Base-by-base conservation (phyloP, 768 basidiomycete genomes). In the Dentipellis fragilis region DNA sequence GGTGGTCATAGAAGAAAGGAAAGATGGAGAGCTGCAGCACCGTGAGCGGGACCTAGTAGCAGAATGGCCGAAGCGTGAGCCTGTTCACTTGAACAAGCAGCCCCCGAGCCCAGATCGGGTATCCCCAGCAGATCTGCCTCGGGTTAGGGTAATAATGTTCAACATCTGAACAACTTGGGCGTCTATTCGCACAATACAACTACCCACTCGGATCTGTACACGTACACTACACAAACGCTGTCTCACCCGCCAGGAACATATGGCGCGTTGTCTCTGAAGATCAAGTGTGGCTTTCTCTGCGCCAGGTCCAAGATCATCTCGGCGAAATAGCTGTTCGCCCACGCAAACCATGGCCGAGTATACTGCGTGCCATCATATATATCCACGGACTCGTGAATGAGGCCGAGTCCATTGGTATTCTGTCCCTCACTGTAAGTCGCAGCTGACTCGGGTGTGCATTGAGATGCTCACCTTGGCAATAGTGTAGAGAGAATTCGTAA, bases 291-390 rank as follows among this genome's bases (percentile, higher is more conserved):
- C 66, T 88, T 88, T 57, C 87, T 75, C 59, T 79, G 72, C 42
- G 88, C 87, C 36, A 90, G 72, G 62, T 90, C 87, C 54, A 89
- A 68, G 17, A 89, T 71, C 85, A 89, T 87, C 71, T 89, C 87
- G 37, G 87, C 81, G 63, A 89, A 89, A 67, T 85, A 90, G 67
- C 85, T 85, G 66, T 87, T 88, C 12, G 83, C 87, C 87, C 86
- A 89, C 19, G 87, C 87, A 67, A 89, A 89, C 86, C 86, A 89
- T 17, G 80, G 74, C 19, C 87, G 75, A 37, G 85, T 87, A 63
- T 85, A 88, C 23, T 75, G 73, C 14, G 68, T 69, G 17, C 67
- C 61, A 36, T 81, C 67, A 67, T 84, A 83, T 56, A 89, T 84
- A 9, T 76, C 77, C 61, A 82, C 77, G 1, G 84, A 84, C 67